A percentile compares a stretch with the other conserved stretches of the same genome.
Evolutionary conservation across 805 yeast genomes (phyloP).

Genomic region (Yarrowia osloensis): DNA sequence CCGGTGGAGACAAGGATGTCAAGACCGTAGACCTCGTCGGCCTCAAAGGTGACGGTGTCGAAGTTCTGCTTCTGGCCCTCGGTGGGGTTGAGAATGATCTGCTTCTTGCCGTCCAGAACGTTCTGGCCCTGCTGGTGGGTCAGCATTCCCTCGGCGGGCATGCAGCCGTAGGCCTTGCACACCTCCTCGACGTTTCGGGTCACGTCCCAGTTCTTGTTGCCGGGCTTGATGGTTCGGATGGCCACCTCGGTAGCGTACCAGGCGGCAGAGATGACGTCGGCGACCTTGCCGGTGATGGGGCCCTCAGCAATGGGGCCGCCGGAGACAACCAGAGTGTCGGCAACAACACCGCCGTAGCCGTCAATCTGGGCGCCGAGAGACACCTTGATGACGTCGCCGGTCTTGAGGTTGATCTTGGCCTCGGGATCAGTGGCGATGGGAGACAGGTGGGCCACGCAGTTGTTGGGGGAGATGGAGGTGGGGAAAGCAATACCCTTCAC

Average conservation of each 20-base stretch:
- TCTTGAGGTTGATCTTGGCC: constrained; percentile 56
- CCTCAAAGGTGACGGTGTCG: constrained; percentile 66
- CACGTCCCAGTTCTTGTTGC: constrained; percentile 73
- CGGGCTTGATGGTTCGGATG: constrained; percentile 63
- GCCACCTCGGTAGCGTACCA: constrained; percentile 82
- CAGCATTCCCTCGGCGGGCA: constrained; percentile 75
- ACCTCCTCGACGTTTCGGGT: constrained; percentile 65
- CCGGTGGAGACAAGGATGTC: constrained; percentile 69
- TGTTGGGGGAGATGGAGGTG: constrained; percentile 69
- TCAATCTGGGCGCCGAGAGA: constrained; percentile 76
- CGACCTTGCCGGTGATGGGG: constrained; percentile 54
- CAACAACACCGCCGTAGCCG: constrained; percentile 69
- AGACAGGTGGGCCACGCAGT: constrained; percentile 68
- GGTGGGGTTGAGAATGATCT: constrained; percentile 71
- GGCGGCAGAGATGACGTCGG: constrained; percentile 70
- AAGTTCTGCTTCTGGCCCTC: constrained; percentile 65
- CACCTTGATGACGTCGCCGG: constrained; percentile 71
- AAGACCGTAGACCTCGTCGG: constrained; percentile 75
- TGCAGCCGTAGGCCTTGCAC: constrained; percentile 58
- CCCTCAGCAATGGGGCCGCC: constrained; percentile 35
- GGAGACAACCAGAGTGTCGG: constrained; percentile 62
- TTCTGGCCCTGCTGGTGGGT: constrained; percentile 69
- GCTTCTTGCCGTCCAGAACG: constrained; percentile 72
- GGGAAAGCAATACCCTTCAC: constrained; percentile 76
- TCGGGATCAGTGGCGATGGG: constrained; percentile 63